Base-by-base conservation (phyloP, 169 alveolate genomes). In the Cryptosporidium andersoni region DNA sequence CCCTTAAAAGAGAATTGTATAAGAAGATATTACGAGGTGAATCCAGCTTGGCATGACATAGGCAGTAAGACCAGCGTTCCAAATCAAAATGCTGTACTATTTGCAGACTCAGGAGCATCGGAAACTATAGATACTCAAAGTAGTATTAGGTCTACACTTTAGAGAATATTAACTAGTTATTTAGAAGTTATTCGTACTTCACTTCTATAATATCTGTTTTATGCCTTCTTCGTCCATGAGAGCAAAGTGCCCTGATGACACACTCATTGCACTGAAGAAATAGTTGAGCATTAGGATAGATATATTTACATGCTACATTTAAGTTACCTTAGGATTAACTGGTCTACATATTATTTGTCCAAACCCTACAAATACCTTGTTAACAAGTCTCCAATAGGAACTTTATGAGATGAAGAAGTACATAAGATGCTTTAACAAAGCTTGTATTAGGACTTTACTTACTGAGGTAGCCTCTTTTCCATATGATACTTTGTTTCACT, bases 311-410 rank as follows among this genome's bases (percentile, higher is more conserved):
- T 11, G 49, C 14, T 43, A 8, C 11, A 3, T 45, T n/a, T 16
- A 37, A 51, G 64, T 74, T 74, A 74, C 85, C 66, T 80, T 65
- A 37, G 96, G 96, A 16, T 82, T 81, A 52, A 89, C 65, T 55
- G 98, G 94, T 80, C 89, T 95, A 81, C 99, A 97, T 37, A 96
- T 92, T 11, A 95, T 95, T 88, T 97, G 97, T 0, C 99, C 99
- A 89, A 95, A 96, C 2, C 99, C 99, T 6, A 96, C 99, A 55
- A 97, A 82, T 48, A 95, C 81, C 6, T 56, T 88, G 89, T 97
- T 97, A 40, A 97, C 88, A 45, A 94, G 95, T 47, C 91, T 82
- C 99, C 99, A 97, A 64, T 91, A 81, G 51, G 89, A 90, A 62
- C 90, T 81, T 43, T 42, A 37, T 60, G 7, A 34, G 6, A 39